Evolutionary conservation across 345 rosid species (phyloP).

Genomic region (Salix caprea): DNA sequence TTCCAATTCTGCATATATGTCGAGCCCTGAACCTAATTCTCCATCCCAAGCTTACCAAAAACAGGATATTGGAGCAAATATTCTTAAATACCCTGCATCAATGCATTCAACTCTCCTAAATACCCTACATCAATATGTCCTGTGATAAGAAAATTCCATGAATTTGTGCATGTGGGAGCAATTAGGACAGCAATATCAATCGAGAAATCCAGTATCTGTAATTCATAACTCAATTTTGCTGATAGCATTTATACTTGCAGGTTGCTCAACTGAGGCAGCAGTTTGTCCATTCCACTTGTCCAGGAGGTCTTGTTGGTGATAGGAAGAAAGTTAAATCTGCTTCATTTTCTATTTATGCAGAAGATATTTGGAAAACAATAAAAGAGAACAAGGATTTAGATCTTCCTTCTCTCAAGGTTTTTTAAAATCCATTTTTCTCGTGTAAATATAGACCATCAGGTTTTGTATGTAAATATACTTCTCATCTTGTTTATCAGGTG

Average conservation of each 20-base stretch:
- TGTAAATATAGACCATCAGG: not conserved
- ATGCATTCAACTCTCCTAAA: too few relatives aligned
- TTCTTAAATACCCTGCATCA: too few relatives aligned
- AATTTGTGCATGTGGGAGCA: too few relatives aligned
- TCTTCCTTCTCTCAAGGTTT: slow-evolving; percentile 37
- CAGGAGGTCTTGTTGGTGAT: slow-evolving; percentile 40
- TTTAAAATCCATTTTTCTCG: not conserved
- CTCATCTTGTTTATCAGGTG: slow-evolving; percentile 20
- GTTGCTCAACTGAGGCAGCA: slow-evolving; percentile 35
- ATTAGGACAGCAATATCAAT: too few relatives aligned
- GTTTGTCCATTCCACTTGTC: slow-evolving; percentile 34
- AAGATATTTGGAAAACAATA: slow-evolving; percentile 33
- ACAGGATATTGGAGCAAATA: too few relatives aligned
- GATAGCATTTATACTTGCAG: slow-evolving; percentile 1
- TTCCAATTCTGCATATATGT: too few relatives aligned
- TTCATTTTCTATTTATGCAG: slow-evolving; percentile 30
- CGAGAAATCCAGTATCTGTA: too few relatives aligned
- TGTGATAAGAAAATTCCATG: too few relatives aligned
- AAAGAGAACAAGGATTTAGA: slow-evolving; percentile 35
- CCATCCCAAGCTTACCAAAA: too few relatives aligned
- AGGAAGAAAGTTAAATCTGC: slow-evolving; percentile 33
- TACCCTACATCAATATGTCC: too few relatives aligned
- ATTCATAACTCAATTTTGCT: too few relatives aligned
- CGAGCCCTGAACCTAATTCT: too few relatives aligned
- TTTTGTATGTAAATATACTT: not conserved